Evolutionary conservation across 306 rosid species (phyloP), one percentile per base, ranked within the genome.

Genomic region (Begonia masoniana): DNA sequence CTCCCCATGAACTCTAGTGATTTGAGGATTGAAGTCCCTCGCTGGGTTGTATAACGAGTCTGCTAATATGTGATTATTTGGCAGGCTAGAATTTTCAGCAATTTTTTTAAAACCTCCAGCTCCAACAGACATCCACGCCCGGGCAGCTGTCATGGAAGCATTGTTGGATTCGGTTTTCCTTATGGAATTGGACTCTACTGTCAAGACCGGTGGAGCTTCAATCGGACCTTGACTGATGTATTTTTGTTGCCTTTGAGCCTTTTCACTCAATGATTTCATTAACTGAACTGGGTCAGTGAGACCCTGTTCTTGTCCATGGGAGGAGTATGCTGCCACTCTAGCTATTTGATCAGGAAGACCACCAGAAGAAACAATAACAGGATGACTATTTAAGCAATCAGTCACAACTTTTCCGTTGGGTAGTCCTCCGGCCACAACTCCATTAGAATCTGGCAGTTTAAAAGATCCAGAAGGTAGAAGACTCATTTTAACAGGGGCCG

Each of bases 51-150:
- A 83, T 23, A 80, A 68, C 36, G 99, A 87, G 60, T 83, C 88
- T 12, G 86, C 94, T 50, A 85, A 75, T 54, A 81, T 83, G 59
- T 75, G 96, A 56, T 50, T 74, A 57, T 74, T 80, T 10, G 94
- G 77, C 61, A 79, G 71, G 19, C 73, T 65, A 12, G 80, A 72
- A 75, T 35, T 79, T 31, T 86, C 96, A 16, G 75, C 65, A 15
- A 78, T 83, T 63, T 75, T 91, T 71, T 79, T 92, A 72, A 81
- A 83, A 9, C 88, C 84, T 68, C 86, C 94, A 24, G 94, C 93
- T 48, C 99, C 99, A 21, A 86, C 71, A 11, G 99, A 86, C 96
- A 92, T 92, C 99, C 99, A 92, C 45, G 95, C 99, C 17, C 93
- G 94, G 35, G 99, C 94, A 57, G 99, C 88, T 31, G 83, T 85